Evolutionary conservation across 345 rosid genomes (phyloP).

Genomic region (Excoecaria agallocha): DNA sequence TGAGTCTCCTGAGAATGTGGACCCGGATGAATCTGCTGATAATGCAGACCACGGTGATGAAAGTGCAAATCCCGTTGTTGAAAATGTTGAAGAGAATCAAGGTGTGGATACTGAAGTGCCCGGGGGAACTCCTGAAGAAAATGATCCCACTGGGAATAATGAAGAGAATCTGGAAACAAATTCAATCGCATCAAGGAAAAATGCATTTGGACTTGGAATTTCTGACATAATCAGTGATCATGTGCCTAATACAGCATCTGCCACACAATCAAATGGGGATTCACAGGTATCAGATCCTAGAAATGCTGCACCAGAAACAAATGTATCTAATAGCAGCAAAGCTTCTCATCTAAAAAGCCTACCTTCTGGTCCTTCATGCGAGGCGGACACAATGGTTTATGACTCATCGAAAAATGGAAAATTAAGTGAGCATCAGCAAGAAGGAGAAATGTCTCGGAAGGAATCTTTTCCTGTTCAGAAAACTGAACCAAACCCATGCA

Average conservation of each 20-base stretch:
- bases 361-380: slow-evolving; percentile 50
- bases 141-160: slow-evolving; percentile 37
- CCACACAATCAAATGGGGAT: slow-evolving; percentile 47
- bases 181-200: slow-evolving; percentile 37
- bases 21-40: slow-evolving; percentile 26
- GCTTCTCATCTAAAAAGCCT: slow-evolving; percentile 40
- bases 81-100: slow-evolving; percentile 37
- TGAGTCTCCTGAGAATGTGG: slow-evolving; percentile 39
- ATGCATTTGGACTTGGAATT: slow-evolving; percentile 35
- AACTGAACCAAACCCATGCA: slow-evolving; percentile 64
- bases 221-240: slow-evolving; percentile 36
- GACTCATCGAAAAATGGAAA: slow-evolving; percentile 50
- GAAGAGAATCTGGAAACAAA: slow-evolving; percentile 42
- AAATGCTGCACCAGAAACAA: slow-evolving; percentile 49
- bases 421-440: slow-evolving; percentile 42
- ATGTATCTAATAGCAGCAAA: slow-evolving; percentile 39
- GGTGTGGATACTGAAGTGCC: slow-evolving; percentile 41
- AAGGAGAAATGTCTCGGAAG: slow-evolving; percentile 37
- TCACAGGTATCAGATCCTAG: slow-evolving; percentile 42
- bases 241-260: slow-evolving; percentile 49
- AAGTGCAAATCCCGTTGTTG: slow-evolving; percentile 29
- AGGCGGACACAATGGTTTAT: slow-evolving; percentile 46
- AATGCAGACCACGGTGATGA: slow-evolving; percentile 38
- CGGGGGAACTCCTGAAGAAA: slow-evolving; percentile 39
- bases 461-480: slow-evolving; percentile 48